Conservation (phyloP, 1,139 yeast genomes). For the Geotrichum fermentans region DNA sequence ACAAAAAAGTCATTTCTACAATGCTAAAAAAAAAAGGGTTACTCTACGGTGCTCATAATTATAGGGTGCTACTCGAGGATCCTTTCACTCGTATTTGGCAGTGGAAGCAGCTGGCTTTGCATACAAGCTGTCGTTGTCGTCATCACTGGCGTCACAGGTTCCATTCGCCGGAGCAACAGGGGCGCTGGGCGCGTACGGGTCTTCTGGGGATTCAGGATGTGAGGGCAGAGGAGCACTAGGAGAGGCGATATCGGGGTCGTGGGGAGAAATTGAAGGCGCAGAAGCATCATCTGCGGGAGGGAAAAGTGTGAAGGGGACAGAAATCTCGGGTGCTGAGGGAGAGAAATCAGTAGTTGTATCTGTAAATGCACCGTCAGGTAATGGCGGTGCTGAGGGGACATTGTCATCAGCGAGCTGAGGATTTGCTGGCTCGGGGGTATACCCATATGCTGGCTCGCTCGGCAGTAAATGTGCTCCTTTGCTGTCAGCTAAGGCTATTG, state of each 20-base stretch:
- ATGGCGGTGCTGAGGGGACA: background rate
- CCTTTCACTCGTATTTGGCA: background rate
- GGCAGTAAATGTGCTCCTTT: background rate
- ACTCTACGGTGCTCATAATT: no score
- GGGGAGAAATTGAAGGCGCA: no score
- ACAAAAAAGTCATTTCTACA: background rate
- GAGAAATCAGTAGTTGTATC: background rate
- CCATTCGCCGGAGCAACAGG: background rate
- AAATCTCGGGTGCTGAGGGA: background rate
- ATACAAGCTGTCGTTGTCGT: background rate
- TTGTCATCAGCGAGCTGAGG: background rate
- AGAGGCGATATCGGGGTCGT: background rate
- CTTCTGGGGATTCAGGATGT: background rate
- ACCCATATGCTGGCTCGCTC: background rate
- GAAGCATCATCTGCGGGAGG: background rate
- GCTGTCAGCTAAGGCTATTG: background rate
- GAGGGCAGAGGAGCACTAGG: background rate
- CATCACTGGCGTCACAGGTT: background rate
- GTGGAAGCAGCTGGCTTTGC: background rate
- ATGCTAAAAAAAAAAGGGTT: background rate
- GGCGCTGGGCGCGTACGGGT: background rate
- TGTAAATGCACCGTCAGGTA: no score
- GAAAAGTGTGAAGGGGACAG: background rate
- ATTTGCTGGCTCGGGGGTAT: background rate
- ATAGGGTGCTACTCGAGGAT: background rate